Evolutionary conservation across 2,329 filamentous ascomycete genomes (phyloP).

Genomic region (Aspergillus cejpii): DNA sequence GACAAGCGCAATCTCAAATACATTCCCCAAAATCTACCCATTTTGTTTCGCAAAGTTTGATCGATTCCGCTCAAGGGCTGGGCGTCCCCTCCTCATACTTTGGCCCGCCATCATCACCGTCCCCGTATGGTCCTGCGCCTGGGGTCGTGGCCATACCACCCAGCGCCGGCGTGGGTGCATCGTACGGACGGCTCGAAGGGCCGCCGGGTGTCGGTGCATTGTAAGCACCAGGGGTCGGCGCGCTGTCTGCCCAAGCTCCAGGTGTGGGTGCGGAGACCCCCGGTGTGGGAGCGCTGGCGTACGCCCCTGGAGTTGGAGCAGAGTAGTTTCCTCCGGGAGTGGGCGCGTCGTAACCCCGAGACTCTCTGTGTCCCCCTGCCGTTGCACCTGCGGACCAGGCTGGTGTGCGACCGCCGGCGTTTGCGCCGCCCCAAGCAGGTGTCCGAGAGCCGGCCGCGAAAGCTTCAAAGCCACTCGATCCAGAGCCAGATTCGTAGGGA

Average conservation of each 20-base stretch:
- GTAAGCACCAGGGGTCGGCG: conserved; percentile 43
- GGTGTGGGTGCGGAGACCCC: conserved; percentile 56
- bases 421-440: conserved; percentile 59
- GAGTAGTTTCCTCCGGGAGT: conserved; percentile 62
- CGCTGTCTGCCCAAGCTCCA: conserved; percentile 40
- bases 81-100: conserved; percentile 41
- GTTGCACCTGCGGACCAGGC: conserved; percentile 36
- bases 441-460: conserved; percentile 69
- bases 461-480: conserved; percentile 59
- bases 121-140: conserved; percentile 30
- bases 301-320: conserved; percentile 59
- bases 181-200: conserved; percentile 30
- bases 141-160: conserved; percentile 35
- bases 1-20: not conserved
- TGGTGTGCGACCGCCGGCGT: conserved; percentile 41
- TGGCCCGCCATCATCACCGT: conserved; percentile 37
- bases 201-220: conserved; percentile 41
- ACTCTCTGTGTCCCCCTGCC: conserved; percentile 27
- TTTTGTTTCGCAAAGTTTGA: not conserved
- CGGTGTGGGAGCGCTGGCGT: conserved; percentile 57
- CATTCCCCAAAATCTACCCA: not conserved
- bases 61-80: conserved; percentile 27
- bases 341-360: conserved; percentile 61
- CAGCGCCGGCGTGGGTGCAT: conserved; percentile 47
- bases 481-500: conserved; percentile 59